Evolutionary conservation across 805 yeast genomes (phyloP).

Genomic region (Yamadazyma olivae): DNA sequence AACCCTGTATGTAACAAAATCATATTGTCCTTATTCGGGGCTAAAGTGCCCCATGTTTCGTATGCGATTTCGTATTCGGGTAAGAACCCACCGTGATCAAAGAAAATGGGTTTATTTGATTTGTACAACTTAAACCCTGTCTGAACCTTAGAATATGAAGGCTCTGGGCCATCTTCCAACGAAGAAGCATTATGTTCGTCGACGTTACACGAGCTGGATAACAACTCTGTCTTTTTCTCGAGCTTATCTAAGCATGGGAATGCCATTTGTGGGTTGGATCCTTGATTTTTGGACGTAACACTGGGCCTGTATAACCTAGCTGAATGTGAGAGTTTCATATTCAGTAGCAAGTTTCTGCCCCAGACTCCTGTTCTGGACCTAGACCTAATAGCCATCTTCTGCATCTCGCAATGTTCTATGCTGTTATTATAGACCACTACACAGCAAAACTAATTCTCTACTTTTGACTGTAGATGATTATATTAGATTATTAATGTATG

Average conservation of each 20-base stretch:
- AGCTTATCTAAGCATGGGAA: slow-evolving; percentile 85
- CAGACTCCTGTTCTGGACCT: too few species aligned
- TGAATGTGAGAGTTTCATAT: too few species aligned
- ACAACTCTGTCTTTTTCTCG: slow-evolving; percentile 50
- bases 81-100: slow-evolving; percentile 80
- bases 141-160: slow-evolving; percentile 68
- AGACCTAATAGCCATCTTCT: too few species aligned
- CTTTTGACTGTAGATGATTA: too few species aligned
- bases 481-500: too few species aligned
- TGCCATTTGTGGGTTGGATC: slow-evolving; percentile 63
- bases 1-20: slow-evolving; percentile 85
- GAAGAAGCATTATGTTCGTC: slow-evolving; percentile 10
- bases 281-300: not conserved
- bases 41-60: slow-evolving; percentile 86
- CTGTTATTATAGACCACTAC: too few species aligned
- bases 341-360: too few species aligned
- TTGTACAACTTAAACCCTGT: slow-evolving; percentile 62
- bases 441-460: too few species aligned
- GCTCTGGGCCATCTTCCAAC: slow-evolving; percentile 77
- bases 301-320: too few species aligned
- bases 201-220: slow-evolving; percentile 16
- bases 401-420: too few species aligned
- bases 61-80: slow-evolving; percentile 81
- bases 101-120: slow-evolving; percentile 55
- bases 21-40: slow-evolving; percentile 62